A percentile compares a stretch with the other conserved stretches of the same genome.
phyloP scores from a whole-genome alignment of 495 filamentous ascomycete species.

The Penicillium subrubescens region DNA sequence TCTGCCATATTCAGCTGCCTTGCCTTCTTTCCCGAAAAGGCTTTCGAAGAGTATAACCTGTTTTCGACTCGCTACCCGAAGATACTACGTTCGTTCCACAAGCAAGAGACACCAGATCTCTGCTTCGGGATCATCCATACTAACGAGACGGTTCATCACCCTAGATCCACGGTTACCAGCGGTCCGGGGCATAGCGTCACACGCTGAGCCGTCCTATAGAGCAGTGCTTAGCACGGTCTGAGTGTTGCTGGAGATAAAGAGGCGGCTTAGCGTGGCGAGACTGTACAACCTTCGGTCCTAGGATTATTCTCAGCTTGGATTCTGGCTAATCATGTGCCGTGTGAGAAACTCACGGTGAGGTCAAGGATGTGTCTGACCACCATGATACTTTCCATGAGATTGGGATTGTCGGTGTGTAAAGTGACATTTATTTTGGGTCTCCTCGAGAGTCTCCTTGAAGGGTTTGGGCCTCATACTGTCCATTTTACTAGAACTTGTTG shows the following conservation, averaged over 20 bases:
- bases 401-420: background rate
- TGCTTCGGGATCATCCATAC: constrained; percentile 8
- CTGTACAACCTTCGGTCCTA: background rate
- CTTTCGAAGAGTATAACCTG: background rate
- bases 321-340: background rate
- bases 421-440: background rate
- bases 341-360: background rate
- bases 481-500: background rate
- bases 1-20: constrained; percentile 12
- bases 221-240: background rate
- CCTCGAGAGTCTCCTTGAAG: background rate
- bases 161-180: constrained; percentile 17
- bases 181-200: constrained; percentile 9
- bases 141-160: background rate
- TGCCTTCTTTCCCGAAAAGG: background rate
- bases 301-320: background rate
- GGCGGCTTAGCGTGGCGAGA: constrained; percentile 11
- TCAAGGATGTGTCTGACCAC: constrained; percentile 2
- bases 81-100: constrained; percentile 15
- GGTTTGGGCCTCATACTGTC: background rate
- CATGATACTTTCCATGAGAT: background rate
- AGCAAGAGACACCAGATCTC: constrained; percentile 9
- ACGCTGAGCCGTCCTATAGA: constrained; percentile 3
- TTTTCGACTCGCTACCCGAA: background rate
- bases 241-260: background rate